Evolutionary conservation across 768 basidiomycete species (phyloP).

Genomic region (Leccinum incarnatum): DNA sequence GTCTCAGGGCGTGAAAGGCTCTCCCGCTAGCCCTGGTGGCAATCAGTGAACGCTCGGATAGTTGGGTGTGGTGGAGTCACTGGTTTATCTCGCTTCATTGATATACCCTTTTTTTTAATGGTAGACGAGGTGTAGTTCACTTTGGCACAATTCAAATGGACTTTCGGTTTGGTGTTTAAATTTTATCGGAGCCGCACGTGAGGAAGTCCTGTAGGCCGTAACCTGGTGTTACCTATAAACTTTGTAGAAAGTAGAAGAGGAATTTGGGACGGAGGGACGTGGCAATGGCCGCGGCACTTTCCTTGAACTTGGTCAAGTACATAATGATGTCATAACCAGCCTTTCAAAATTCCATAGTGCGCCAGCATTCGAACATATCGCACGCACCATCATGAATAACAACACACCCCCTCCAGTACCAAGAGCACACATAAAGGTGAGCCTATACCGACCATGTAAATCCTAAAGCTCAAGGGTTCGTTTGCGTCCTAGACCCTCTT

Average conservation of each 20-base stretch:
- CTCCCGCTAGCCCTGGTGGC: not conserved
- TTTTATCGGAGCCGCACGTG: not conserved
- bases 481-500: slow-evolving; percentile 20
- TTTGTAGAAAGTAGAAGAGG: slow-evolving; percentile 28
- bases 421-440: slow-evolving; percentile 11
- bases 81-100: not conserved
- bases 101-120: not conserved
- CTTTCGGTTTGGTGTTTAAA: not conserved
- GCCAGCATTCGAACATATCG: not conserved
- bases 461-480: not conserved
- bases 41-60: not conserved
- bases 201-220: no score
- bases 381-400: slow-evolving; percentile 5
- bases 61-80: not conserved
- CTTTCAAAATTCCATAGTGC: not conserved
- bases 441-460: not conserved
- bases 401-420: slow-evolving; percentile 9
- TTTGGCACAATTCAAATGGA: not conserved
- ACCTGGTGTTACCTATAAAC: no score
- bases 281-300: slow-evolving; percentile 30
- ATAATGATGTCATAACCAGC: no score
- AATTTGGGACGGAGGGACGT: slow-evolving; percentile 34
- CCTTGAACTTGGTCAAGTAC: no score
- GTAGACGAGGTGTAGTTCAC: not conserved
- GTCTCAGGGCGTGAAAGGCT: no score